These are phyloP conservation scores for Cylindrodendrum hubeiense DNA, from an alignment of 2,329 filamentous ascomycete genomes.

Conservation along the genomic window DNA sequence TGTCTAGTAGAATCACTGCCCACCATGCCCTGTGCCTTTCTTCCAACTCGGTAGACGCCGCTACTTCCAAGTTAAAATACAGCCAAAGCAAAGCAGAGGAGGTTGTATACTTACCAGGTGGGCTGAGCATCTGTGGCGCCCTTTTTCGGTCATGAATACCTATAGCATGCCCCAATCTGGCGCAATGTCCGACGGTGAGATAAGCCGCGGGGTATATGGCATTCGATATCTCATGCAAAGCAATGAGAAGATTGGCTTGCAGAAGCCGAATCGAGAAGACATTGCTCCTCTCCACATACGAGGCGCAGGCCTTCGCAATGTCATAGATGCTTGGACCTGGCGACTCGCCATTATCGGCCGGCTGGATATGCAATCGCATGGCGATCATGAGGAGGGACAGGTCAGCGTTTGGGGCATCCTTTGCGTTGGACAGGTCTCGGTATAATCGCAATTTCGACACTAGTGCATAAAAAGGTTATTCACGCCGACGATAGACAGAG, in stretches of 20 bases:
- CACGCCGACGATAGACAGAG: too few relatives aligned
- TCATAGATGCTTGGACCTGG: neutral
- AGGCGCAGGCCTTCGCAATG: neutral
- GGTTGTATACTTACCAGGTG: neutral
- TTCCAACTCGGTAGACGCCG: neutral
- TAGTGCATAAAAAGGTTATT: neutral
- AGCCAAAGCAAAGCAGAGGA: neutral
- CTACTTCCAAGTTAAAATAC: neutral
- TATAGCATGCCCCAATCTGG: conserved; percentile 11
- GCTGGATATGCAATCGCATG: conserved; percentile 64
- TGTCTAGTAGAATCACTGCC: conserved; percentile 8
- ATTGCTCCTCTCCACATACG: neutral
- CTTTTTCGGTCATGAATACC: conserved; percentile 7
- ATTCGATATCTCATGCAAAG: conserved; percentile 11
- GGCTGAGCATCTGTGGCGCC: conserved; percentile 6
- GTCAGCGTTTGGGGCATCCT: neutral
- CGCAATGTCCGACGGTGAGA: conserved; percentile 15
- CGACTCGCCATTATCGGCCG: neutral
- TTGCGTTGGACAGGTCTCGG: neutral
- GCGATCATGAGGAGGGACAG: neutral
- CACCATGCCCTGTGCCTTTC: conserved; percentile 17
- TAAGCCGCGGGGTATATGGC: conserved; percentile 16
- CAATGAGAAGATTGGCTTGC: conserved; percentile 6
- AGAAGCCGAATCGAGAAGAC: conserved; percentile 2
- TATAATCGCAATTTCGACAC: conserved; percentile 17